phyloP scores from a whole-genome alignment of 2,329 filamentous ascomycete genomes.

The Aspergillus pseudoterreus region DNA sequence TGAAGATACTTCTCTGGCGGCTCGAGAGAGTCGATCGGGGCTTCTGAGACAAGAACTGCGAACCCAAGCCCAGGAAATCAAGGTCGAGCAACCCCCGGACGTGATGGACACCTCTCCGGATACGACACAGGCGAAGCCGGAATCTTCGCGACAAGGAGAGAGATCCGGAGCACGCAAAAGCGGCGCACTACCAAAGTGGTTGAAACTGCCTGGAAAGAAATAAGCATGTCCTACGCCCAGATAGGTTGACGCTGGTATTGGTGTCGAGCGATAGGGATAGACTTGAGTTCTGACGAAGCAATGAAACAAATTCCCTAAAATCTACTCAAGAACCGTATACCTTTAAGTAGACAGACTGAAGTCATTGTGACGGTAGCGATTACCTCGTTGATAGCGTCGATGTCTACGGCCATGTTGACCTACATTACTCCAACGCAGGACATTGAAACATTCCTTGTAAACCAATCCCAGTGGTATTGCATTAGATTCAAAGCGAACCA shows the following conservation, averaged over 20 bases:
- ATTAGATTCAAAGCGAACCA: slow-evolving; percentile 14
- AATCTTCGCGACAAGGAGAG: slow-evolving; percentile 20
- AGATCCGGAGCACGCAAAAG: slow-evolving; percentile 31
- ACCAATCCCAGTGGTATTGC: slow-evolving; percentile 15
- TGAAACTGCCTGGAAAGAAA: slow-evolving; percentile 71
- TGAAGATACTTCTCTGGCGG: slow-evolving; percentile 55
- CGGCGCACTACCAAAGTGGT: slow-evolving; percentile 61
- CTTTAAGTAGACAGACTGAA: not conserved
- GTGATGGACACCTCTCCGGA: slow-evolving; percentile 53
- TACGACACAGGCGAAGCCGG: slow-evolving; percentile 39
- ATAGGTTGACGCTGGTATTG: not conserved
- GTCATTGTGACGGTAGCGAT: too few species aligned
- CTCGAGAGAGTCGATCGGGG: slow-evolving; percentile 47
- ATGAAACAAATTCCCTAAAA: not conserved
- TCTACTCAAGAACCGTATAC: not conserved
- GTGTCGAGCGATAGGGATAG: too few species aligned
- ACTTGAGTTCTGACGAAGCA: not conserved
- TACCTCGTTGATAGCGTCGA: not conserved
- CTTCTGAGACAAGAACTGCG: slow-evolving; percentile 61
- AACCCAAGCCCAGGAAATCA: slow-evolving; percentile 62
- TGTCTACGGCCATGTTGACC: not conserved
- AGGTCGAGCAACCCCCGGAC: slow-evolving; percentile 37
- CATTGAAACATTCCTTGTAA: not conserved
- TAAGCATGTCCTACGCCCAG: slow-evolving; percentile 29
- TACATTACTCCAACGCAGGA: not conserved